Conservation (phyloP, 2,329 filamentous ascomycete species). For the Colletotrichum sp. region DNA sequence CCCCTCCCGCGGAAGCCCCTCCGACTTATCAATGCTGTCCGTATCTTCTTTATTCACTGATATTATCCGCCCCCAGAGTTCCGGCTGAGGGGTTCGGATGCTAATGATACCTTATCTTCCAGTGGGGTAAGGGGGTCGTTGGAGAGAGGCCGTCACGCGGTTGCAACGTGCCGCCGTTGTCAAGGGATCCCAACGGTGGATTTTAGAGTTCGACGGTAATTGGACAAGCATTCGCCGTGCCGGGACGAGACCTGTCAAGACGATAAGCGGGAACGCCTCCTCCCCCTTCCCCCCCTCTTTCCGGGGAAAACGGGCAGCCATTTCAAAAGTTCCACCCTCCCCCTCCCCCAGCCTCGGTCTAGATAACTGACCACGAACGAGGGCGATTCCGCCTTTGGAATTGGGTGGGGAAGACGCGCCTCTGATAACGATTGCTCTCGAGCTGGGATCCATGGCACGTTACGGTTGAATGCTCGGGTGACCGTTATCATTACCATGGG, state of each 20-base stretch:
- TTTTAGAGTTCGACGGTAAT: neutral
- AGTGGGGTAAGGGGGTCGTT: neutral
- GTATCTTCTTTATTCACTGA: neutral
- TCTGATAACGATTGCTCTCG: neutral
- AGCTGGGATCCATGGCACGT: conserved; percentile 2
- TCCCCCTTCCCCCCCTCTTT: neutral
- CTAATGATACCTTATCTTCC: conserved; percentile 5
- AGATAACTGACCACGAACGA: neutral
- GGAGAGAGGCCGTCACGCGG: neutral
- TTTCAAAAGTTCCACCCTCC: neutral
- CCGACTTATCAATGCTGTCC: conserved; percentile 13
- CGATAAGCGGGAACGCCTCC: conserved; percentile 12
- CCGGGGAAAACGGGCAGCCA: conserved; percentile 7
- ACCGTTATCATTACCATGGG: neutral
- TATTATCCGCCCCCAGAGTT: neutral
- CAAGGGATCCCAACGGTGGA: neutral
- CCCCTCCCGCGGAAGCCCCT: neutral
- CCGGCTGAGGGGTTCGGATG: neutral
- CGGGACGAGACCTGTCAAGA: conserved; percentile 16
- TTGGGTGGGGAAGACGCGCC: neutral
- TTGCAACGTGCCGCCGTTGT: conserved; percentile 1
- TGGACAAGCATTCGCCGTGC: conserved; percentile 15
- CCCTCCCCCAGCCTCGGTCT: neutral
- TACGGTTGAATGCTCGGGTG: neutral
- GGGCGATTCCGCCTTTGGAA: neutral